Conservation (phyloP, 768 basidiomycete species). For the Scleroderma bovista region DNA sequence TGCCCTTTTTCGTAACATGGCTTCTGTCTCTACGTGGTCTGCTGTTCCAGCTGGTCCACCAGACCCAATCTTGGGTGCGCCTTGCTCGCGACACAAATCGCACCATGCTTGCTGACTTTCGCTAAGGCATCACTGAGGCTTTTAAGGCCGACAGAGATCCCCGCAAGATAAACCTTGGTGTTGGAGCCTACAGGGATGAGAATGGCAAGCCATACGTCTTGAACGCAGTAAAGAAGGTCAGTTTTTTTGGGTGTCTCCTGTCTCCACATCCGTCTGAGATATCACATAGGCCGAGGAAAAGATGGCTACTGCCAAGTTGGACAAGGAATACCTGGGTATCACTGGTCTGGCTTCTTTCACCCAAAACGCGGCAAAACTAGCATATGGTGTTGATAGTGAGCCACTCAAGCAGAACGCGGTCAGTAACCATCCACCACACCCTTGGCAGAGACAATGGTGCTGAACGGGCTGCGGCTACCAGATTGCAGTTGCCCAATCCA, state of each 20-base stretch:
- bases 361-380: conserved; percentile 80
- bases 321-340: conserved; percentile 98
- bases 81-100: not conserved
- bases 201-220: conserved; percentile 94
- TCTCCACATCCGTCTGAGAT: not conserved
- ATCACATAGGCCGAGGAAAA: conserved; percentile 66
- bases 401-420: conserved; percentile 71
- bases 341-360: conserved; percentile 86
- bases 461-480: conserved; percentile 29
- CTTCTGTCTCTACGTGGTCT: conserved; percentile 70
- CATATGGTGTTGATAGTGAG: conserved; percentile 78
- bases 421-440: conserved; percentile 26
- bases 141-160: conserved; percentile 94
- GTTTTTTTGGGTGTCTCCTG: conserved; percentile 2
- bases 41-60: conserved; percentile 83
- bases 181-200: conserved; percentile 93
- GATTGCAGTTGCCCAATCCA: conserved; percentile 87
- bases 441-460: conserved; percentile 2
- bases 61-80: conserved; percentile 84
- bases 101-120: conserved; percentile 5
- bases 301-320: conserved; percentile 55
- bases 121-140: conserved; percentile 82
- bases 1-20: conserved; percentile 31
- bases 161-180: conserved; percentile 95
- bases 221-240: conserved; percentile 80